Percentiles rank a stretch among this genome's conserved stretches.
These are phyloP conservation scores for Heritiera littoralis DNA, from an alignment of 345 rosid species.

Conservation along the genomic window DNA sequence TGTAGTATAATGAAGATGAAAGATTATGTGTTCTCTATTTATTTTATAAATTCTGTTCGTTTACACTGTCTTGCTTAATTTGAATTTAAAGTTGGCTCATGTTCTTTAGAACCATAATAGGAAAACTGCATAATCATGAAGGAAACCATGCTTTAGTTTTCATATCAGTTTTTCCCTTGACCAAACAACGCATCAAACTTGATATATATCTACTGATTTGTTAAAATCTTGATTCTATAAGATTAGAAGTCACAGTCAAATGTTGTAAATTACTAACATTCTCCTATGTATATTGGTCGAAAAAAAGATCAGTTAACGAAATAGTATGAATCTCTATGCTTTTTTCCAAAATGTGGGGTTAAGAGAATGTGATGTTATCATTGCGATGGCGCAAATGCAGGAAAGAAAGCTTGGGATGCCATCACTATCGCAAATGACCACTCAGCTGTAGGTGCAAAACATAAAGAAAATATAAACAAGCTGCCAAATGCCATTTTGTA, in stretches of 20 bases:
- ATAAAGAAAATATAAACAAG: background rate
- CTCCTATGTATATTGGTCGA: background rate
- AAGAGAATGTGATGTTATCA: conserved; percentile 7
- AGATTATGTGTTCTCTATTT: background rate
- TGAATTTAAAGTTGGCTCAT: background rate
- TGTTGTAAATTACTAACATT: background rate
- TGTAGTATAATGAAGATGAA: background rate
- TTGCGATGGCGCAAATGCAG: background rate
- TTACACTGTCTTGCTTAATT: background rate
- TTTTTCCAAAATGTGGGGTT: background rate
- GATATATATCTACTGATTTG: background rate
- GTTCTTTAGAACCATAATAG: background rate
- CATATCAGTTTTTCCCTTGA: background rate
- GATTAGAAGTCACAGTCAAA: background rate
- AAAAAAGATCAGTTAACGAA: background rate
- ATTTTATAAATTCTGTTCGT: background rate
- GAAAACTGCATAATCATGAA: no score
- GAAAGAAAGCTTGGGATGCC: background rate
- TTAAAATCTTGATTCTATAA: background rate
- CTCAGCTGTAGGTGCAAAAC: background rate
- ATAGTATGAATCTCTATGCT: background rate
- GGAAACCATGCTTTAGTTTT: background rate
- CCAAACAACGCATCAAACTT: background rate
- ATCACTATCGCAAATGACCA: background rate
- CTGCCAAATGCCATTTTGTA: background rate